Evolutionary conservation across 164 flowering plant species (phyloP).

Genomic region (Stephania cephalantha): DNA sequence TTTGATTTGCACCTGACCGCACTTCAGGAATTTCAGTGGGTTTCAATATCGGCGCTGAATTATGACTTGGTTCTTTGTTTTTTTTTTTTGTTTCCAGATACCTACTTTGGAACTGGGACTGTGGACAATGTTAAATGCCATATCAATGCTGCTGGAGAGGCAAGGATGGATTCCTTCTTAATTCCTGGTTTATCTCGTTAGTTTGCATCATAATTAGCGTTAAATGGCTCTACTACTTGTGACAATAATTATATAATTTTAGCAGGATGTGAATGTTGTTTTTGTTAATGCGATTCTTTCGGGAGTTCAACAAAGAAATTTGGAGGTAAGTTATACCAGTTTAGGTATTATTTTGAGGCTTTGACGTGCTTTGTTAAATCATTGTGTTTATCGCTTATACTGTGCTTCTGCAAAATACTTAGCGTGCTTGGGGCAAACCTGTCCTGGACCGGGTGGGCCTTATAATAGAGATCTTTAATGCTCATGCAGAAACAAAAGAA

Average conservation of each 20-base stretch:
- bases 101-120: slow-evolving; percentile 85
- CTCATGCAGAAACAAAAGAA: slow-evolving; percentile 93
- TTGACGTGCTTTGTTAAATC: background rate
- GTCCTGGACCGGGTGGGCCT: slow-evolving; percentile 93
- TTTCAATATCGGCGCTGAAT: background rate
- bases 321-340: slow-evolving; percentile 55
- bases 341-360: background rate
- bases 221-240: background rate
- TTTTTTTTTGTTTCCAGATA: slow-evolving; percentile 13
- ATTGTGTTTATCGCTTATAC: background rate
- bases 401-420: slow-evolving; percentile 15
- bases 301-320: slow-evolving; percentile 82
- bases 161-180: slow-evolving; percentile 21
- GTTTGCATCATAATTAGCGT: background rate
- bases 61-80: background rate
- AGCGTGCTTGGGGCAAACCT: slow-evolving; percentile 77
- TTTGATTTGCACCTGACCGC: too few relatives aligned
- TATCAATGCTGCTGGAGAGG: slow-evolving; percentile 61
- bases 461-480: slow-evolving; percentile 91
- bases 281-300: slow-evolving; percentile 77
- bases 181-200: background rate
- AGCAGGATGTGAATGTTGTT: slow-evolving; percentile 80
- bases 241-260: slow-evolving; percentile 4
- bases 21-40: too few relatives aligned
- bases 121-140: slow-evolving; percentile 69